A percentile compares a stretch with the other conserved stretches of the same genome.
Evolutionary conservation across 192 early-diverging fungal species (phyloP).

Genomic region (Linnemannia zychae): DNA sequence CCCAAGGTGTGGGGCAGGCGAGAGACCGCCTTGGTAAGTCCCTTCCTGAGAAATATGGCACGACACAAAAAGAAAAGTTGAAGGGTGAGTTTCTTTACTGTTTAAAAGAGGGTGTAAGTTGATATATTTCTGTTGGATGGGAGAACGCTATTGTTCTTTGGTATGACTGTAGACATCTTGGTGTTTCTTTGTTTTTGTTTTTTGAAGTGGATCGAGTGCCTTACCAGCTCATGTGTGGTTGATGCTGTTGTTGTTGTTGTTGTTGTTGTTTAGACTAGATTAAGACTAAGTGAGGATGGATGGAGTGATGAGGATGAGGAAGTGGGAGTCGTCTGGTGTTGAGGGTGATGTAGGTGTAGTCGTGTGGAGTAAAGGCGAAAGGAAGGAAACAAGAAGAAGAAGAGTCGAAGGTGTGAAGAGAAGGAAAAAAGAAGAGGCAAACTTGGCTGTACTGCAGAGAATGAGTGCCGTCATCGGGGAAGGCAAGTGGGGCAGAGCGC

Average conservation of each 20-base stretch:
- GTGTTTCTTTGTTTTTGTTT: background rate
- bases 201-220: background rate
- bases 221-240: background rate
- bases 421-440: background rate
- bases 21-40: slow-evolving; percentile 55
- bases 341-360: background rate
- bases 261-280: background rate
- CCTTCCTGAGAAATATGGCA: slow-evolving; percentile 30
- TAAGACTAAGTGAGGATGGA: background rate
- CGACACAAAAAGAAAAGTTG: background rate
- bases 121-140: background rate
- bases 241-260: background rate
- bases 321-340: background rate
- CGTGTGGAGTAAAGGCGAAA: background rate
- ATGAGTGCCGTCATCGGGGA: background rate
- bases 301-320: background rate
- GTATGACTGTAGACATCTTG: background rate
- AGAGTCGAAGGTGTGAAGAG: background rate
- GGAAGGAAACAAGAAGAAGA: background rate
- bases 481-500: background rate
- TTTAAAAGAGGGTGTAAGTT: background rate
- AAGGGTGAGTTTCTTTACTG: background rate
- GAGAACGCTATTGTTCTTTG: background rate
- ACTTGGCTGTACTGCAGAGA: no score
- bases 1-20: slow-evolving; percentile 49